Conservation (phyloP, 768 basidiomycete species). For the Mycena venus region DNA sequence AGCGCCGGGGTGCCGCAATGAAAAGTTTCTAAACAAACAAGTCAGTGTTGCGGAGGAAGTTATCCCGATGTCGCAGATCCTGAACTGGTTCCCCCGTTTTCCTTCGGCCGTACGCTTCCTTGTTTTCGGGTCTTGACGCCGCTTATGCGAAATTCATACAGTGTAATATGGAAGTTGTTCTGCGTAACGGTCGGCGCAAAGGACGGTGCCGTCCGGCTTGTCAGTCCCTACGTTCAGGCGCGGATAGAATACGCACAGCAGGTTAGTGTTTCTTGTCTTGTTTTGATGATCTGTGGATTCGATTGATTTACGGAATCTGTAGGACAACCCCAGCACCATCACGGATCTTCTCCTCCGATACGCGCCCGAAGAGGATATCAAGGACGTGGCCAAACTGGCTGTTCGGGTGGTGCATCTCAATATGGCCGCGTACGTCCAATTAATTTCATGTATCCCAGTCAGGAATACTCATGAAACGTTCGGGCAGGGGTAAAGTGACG, state of each 20-base stretch:
- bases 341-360: conserved; percentile 29
- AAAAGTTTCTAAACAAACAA: conserved; percentile 29
- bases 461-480: not conserved
- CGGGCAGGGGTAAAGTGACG: no score
- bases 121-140: not conserved
- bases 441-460: conserved; percentile 27
- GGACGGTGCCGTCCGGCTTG: conserved; percentile 9
- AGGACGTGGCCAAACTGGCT: conserved; percentile 2
- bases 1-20: conserved; percentile 31
- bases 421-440: conserved; percentile 21
- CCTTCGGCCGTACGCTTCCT: not conserved
- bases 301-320: not conserved
- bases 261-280: not conserved
- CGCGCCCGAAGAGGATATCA: conserved; percentile 26
- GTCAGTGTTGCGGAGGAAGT: conserved; percentile 28
- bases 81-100: conserved; percentile 25
- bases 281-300: not conserved
- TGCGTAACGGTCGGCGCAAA: conserved; percentile 11
- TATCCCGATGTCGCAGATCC: conserved; percentile 23
- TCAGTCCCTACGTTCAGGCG: conserved; percentile 26
- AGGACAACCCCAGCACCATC: conserved; percentile 26
- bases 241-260: conserved; percentile 33
- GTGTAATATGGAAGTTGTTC: conserved; percentile 24
- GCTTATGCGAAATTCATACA: not conserved
- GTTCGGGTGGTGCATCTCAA: conserved; percentile 33